Percentiles rank a stretch among this genome's conserved stretches.
Conservation (phyloP, 495 filamentous ascomycete genomes). For the Hyaloscypha hepaticicola region DNA sequence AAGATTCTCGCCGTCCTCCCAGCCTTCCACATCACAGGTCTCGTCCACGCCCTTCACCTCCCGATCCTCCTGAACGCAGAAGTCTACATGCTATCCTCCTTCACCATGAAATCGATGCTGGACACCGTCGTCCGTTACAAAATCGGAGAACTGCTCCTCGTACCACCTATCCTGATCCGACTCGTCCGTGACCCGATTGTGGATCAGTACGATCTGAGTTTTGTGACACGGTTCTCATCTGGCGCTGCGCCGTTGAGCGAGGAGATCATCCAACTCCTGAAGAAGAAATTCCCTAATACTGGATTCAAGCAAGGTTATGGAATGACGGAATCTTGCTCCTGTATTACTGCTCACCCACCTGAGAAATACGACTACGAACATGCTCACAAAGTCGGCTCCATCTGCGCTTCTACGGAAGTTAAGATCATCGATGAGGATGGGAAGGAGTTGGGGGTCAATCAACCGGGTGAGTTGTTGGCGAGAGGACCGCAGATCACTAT, state of each 20-base stretch:
- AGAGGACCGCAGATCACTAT: constrained; percentile 71
- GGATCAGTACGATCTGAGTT: constrained; percentile 56
- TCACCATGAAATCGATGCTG: constrained; percentile 58
- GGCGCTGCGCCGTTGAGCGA: constrained; percentile 66
- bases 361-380: constrained; percentile 54
- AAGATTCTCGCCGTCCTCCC: constrained; percentile 27
- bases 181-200: constrained; percentile 64
- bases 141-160: constrained; percentile 61
- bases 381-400: constrained; percentile 58
- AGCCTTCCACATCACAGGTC: constrained; percentile 41
- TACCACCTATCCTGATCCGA: constrained; percentile 69
- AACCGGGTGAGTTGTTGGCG: constrained; percentile 57
- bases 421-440: constrained; percentile 57
- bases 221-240: constrained; percentile 50
- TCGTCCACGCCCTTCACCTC: constrained; percentile 60
- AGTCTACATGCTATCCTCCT: constrained; percentile 58
- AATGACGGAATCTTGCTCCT: constrained; percentile 65
- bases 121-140: constrained; percentile 49
- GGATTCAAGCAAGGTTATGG: constrained; percentile 71
- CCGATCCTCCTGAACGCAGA: constrained; percentile 55
- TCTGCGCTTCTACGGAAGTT: constrained; percentile 58
- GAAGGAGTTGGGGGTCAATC: constrained; percentile 43
- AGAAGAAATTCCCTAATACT: constrained; percentile 57
- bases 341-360: constrained; percentile 59
- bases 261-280: constrained; percentile 58